Base-by-base conservation (phyloP, 805 yeast genomes). In the Teunomyces stri region DNA sequence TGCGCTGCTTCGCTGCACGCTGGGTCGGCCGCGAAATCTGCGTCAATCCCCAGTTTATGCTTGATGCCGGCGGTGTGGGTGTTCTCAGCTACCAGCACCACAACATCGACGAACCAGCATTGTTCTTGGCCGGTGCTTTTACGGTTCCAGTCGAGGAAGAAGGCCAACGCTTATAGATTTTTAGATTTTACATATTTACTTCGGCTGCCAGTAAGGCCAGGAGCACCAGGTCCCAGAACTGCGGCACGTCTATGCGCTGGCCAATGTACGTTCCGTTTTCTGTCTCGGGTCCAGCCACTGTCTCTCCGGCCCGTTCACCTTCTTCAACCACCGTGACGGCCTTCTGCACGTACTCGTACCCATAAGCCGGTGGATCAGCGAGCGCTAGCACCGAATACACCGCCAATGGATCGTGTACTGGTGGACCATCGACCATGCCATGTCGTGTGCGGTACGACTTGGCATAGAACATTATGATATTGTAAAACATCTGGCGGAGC, bases 51-150 rank as follows among this genome's bases (percentile, higher is more conserved):
- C 81, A 84, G 55, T 84, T 90, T 65, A 72, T 92, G 64, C 72
- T 92, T 55, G 97, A 92, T 62, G 96, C 98, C 22, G 97, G 97
- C 53, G 97, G 96, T 37, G 88, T 89, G 36, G 96, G 97, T 51
- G 96, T 90, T 1, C 73, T 92, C 60, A 83, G 94, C 53, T 91
- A 91, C 65, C 95, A 89, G 58, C 98, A 91, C 65, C 82, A 85
- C 60, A 83, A 77, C 62, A 76, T 88, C 47, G 76, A 85, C 33
- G 97, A 92, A 68, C 97, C 97, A 3, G 96, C 97, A 0, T 64
- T 92, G 48, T 80, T 76, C 43, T 74, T 92, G 49, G 87, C 96
- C 2, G 96, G 96, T 42, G 92, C 95, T 0, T 89, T 89, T 57
- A 72, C 74, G 6, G 84, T 86, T 11, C 92, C 89, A 11, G 80